phyloP scores from a whole-genome alignment of 176 grass and related monocot species.

The Melocanna baccifera region DNA sequence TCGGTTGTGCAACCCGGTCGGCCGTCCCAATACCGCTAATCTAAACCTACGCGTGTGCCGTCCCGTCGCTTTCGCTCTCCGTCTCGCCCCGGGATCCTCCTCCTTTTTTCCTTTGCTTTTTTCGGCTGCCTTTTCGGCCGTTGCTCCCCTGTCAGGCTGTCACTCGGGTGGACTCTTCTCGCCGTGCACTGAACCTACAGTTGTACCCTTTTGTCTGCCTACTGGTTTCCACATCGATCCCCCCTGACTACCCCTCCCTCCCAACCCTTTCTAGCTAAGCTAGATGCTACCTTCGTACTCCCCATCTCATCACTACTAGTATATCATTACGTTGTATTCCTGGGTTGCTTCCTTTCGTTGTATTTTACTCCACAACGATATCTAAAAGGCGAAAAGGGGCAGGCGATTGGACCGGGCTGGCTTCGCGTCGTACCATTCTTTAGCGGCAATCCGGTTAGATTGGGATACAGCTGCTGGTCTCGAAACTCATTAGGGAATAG shows the following conservation, averaged over 20 bases:
- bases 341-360: constrained; percentile 9
- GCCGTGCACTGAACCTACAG: constrained; percentile 48
- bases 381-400: constrained; percentile 2
- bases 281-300: background rate
- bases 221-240: background rate
- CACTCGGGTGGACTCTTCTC: constrained; percentile 2
- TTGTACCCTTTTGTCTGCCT: constrained; percentile 18
- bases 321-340: too few species aligned
- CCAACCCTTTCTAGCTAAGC: background rate
- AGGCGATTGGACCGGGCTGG: background rate
- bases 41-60: background rate
- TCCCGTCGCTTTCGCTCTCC: constrained; percentile 30
- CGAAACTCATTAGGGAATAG: background rate
- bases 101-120: background rate
- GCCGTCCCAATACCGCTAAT: constrained; percentile 34
- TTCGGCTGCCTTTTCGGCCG: constrained; percentile 18
- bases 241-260: background rate
- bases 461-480: constrained; percentile 45
- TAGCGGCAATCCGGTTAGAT: background rate
- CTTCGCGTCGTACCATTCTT: background rate
- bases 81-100: background rate
- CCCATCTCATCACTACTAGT: background rate
- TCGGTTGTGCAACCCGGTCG: constrained; percentile 14
- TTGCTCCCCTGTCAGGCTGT: constrained; percentile 23
- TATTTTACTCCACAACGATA: background rate